Base-by-base conservation (phyloP, 257 asterid genomes). In the Gentiana macrophylla region DNA sequence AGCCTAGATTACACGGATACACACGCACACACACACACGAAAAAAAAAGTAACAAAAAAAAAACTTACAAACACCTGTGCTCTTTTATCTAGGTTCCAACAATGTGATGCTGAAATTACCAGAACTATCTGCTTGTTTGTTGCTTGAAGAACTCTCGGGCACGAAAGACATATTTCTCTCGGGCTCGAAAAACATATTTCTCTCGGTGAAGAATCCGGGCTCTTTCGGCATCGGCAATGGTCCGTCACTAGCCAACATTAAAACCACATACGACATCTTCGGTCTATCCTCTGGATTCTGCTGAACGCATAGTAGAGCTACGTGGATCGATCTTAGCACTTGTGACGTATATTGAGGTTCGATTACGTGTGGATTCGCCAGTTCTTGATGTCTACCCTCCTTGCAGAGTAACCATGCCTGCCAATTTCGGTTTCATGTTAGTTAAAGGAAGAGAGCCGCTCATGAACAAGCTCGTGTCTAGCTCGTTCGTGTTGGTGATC, bases 161-260 rank as follows among this genome's bases (percentile, higher is more conserved):
- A 5, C 6, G 24, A 24, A 24, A 24, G 24, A 24, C 24, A 24
- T 24, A 24, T 24, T 24, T 24, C 24, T 24, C 58, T 45, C 10
- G 37, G 44, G 61, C 36, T 53, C 67, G 35, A 46, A 62, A 12
- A 33, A 35, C 4, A 62, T 11, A 48, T 51, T 60, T 32, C 75
- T 70, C 53, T 65, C 71, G 2, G 71, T 56, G 61, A 64, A 70
- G 61, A 65, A 70, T 10, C 75, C 75, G 36, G 75, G 75, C 13
- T 62, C 64, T 13, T 56, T 70, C 3, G 72, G 71, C 45, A 51
- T 45, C 13, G 62, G 59, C 15, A 70, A 38, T 37, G 61, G n/a
- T 13, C 59, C 59, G 51, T 70, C 72, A 48, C 62, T 61, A n/a
- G 69, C 66, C 53, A 65, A 35, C 72, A 65, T 61, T 5, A 65